Evolutionary conservation across 768 basidiomycete species (phyloP), one percentile per base, ranked within the genome.

Genomic region (Mycena metata): DNA sequence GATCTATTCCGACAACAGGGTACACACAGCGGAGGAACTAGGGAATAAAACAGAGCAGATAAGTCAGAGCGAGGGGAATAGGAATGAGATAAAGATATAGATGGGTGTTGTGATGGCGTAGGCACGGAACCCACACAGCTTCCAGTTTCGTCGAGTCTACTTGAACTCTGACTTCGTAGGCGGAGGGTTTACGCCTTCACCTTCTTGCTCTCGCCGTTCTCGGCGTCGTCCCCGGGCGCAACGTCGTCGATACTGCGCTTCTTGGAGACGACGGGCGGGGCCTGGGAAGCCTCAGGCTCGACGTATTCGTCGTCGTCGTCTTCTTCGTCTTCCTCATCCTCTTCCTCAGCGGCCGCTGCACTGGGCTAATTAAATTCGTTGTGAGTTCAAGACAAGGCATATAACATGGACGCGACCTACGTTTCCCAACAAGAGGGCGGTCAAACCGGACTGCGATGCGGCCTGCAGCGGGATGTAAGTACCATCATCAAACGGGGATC

Each of bases 151-250:
- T 69, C 69, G 60, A 36, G 36, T 57, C 52, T 49, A 57, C 55
- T 33, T 36, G 46, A 39, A 46, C 24, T 45, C 10, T 30, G 62
- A 41, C n/a, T 52, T 46, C 51, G 51, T 54, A 16, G 60, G 67
- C 17, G 39, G 33, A 54, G 21, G 9, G 36, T 65, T 78, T 76
- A 84, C 17, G 83, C 80, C 67, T 82, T 84, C 64, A 78, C 76
- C 72, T 83, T 83, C 79, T 85, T 83, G 42, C 75, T 69, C 58
- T 78, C 81, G 46, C 80, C 76, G 64, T 79, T 79, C 9, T 79
- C 77, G 10, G 76, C 78, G 30, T 73, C 76, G 33, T 69, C 76
- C 35, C 64, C 79, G 16, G 74, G 73, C 23, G 47, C 73, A 21
- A 79, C 73, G 35, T 83, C 79, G 19, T 80, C 77, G 60, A 79